Base-by-base conservation (phyloP, 2,329 filamentous ascomycete species). In the Periglandula ipomoeae region DNA sequence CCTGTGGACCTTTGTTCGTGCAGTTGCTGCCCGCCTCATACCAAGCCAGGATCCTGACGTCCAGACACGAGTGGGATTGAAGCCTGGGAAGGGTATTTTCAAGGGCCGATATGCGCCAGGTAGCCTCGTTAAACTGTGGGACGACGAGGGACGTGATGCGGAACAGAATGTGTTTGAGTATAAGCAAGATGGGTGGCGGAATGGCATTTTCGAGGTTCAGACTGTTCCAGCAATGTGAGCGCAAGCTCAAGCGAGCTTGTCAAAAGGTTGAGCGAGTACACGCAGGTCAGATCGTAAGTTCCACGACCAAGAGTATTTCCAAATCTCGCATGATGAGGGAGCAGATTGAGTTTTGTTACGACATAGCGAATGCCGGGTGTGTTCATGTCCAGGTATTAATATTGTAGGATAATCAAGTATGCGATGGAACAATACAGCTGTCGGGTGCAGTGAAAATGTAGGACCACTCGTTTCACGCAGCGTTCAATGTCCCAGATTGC, bases 51-150 rank as follows among this genome's bases (percentile, higher is more conserved):
- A 93, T 61, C 84, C 87, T 1, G 87, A 95, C 62, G 57, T 94
- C 1, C 84, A 93, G 54, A 74, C 83, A 1, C 72, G 86, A 2
- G 70, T 94, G 15, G 89, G 89, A 1, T 70, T 95, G 9, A 76
- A 78, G 22, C 72, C 73, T 6, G 73, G 73, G 3, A 49, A 57
- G 4, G 77, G 76, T 10, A 70, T 91, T 0, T 97, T 97, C 71
- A 81, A 82, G 56, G 87, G 85, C 4, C 78, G 89, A 2, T 96
- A 95, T 68, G 84, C 91, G 1, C 91, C 91, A 0, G 90, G 89
- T 0, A 95, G 89, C 64, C 71, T 96, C 23, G 86, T 93, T 46
- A 89, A 87, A 68, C 66, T 95, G n/a, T 95, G 89, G 88, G 80
- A 91, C 55, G 84, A 89, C 55, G 85, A 95, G 67, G 89, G 81